A percentile compares a stretch with the other conserved stretches of the same genome.
phyloP scores from a whole-genome alignment of 2,329 filamentous ascomycete genomes.

The Leptographium galeiforme region DNA sequence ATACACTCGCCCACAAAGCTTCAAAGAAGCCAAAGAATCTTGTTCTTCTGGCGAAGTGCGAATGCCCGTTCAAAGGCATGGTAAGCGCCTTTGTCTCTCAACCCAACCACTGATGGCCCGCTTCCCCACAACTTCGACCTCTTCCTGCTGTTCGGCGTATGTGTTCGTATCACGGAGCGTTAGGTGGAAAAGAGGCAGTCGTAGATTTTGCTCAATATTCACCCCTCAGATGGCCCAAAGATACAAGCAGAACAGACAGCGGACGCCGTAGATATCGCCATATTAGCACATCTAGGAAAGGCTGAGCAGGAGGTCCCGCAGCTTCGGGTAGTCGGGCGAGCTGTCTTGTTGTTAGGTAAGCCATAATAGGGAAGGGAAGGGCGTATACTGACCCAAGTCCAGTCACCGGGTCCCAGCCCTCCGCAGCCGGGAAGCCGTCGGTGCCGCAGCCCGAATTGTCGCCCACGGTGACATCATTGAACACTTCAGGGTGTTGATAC shows the following conservation, averaged over 20 bases:
- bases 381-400: conserved; percentile 10
- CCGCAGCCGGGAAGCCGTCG: conserved; percentile 15
- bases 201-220: background rate
- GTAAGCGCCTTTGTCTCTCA: too few species aligned
- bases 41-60: too few species aligned
- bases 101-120: too few species aligned
- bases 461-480: conserved; percentile 17
- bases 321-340: conserved; percentile 13
- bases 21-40: too few species aligned
- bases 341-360: background rate
- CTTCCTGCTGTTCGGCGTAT: conserved; percentile 17
- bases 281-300: conserved; percentile 1
- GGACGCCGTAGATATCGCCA: background rate
- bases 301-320: conserved; percentile 11
- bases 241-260: background rate
- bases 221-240: background rate
- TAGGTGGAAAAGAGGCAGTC: too few species aligned
- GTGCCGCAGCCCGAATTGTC: conserved; percentile 20
- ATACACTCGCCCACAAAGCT: too few species aligned
- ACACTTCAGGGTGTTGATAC: conserved; percentile 18
- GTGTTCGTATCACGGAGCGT: conserved; percentile 10
- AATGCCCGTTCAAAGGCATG: too few species aligned
- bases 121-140: too few species aligned
- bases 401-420: conserved; percentile 17
- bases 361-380: background rate